Percentiles rank a stretch among this genome's conserved stretches.
Evolutionary conservation across 1,284 basidiomycete genomes (phyloP).

Genomic region (Cutaneotrichosporon cavernicola): DNA sequence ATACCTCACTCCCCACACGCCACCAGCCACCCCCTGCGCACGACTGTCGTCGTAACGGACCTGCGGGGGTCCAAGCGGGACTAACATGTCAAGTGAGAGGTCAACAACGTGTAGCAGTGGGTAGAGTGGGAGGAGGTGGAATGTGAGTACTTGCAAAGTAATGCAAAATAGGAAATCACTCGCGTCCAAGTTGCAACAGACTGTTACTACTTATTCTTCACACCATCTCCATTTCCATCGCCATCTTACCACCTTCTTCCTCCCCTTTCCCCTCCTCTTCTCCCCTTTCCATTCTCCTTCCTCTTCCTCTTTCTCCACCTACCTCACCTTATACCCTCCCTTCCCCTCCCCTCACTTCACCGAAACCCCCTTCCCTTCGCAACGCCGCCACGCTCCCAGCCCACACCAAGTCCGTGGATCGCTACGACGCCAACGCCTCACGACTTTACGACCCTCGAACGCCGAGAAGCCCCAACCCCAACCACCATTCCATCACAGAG

Average conservation of each 20-base stretch:
- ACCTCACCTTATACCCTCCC: conserved; percentile 13
- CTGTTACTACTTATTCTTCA: background rate
- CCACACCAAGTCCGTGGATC: background rate
- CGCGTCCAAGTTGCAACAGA: background rate
- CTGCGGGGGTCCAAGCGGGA: background rate
- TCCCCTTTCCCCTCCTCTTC: background rate
- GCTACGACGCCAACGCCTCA: background rate
- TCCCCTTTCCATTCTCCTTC: background rate
- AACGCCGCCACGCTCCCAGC: background rate
- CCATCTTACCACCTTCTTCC: conserved; percentile 2
- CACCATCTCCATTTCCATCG: background rate
- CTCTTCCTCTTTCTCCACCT: conserved; percentile 3
- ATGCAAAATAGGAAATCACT: conserved; percentile 1
- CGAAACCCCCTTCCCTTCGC: conserved; percentile 19
- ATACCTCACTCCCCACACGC: background rate
- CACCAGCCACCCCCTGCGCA: conserved; percentile 5
- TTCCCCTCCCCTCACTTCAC: conserved; percentile 23
- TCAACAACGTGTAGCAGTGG: background rate
- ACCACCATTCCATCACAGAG: background rate
- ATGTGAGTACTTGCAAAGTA: background rate
- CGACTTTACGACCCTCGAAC: background rate
- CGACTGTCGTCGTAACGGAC: background rate
- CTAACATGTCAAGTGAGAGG: background rate
- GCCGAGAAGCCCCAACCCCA: background rate
- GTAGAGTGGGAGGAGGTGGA: background rate